A percentile compares a stretch with the other conserved stretches of the same genome.
phyloP scores from a whole-genome alignment of 2,329 filamentous ascomycete species.

The Colletotrichum neosansevieriae region DNA sequence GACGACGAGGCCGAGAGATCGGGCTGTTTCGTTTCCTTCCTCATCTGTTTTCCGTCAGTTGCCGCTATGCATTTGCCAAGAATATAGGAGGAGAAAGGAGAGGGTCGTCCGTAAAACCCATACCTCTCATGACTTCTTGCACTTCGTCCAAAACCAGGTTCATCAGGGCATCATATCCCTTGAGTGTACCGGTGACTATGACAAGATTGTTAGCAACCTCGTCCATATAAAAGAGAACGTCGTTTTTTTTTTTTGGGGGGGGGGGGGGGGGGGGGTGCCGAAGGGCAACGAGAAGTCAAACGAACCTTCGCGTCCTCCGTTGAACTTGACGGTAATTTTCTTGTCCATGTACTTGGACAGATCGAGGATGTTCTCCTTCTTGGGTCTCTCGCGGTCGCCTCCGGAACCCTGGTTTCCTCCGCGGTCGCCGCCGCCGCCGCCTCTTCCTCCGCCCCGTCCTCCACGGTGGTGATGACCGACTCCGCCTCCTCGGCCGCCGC shows the following conservation, averaged over 20 bases:
- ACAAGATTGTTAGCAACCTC: slow-evolving; percentile 24
- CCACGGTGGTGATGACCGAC: slow-evolving; percentile 60
- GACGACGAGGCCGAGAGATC: slow-evolving; percentile 87
- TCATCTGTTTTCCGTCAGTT: slow-evolving; percentile 74
- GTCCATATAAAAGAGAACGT: too few species aligned
- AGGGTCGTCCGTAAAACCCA: slow-evolving; percentile 42
- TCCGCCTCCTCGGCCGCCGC: slow-evolving; percentile 58
- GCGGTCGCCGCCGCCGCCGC: slow-evolving; percentile 55
- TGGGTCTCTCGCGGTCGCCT: slow-evolving; percentile 77
- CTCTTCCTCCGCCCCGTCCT: slow-evolving; percentile 59
- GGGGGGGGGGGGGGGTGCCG: neutral
- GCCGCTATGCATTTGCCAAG: neutral
- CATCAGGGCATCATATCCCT: slow-evolving; percentile 98
- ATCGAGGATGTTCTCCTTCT: slow-evolving; percentile 99
- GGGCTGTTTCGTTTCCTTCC: slow-evolving; percentile 86
- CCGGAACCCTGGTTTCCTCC: slow-evolving; percentile 42
- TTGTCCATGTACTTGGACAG: slow-evolving; percentile 97
- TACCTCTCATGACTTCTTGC: slow-evolving; percentile 89
- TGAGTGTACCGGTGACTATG: slow-evolving; percentile 86
- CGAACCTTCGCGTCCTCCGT: slow-evolving; percentile 85
- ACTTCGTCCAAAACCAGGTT: slow-evolving; percentile 97
- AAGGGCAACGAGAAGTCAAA: too few species aligned
- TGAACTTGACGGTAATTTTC: slow-evolving; percentile 95
- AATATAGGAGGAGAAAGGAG: neutral
- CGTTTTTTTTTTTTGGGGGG: too few species aligned